These are phyloP conservation scores for Verticillium zaregamsianum DNA, from an alignment of 2,329 filamentous ascomycete genomes.

Conservation along the genomic window DNA sequence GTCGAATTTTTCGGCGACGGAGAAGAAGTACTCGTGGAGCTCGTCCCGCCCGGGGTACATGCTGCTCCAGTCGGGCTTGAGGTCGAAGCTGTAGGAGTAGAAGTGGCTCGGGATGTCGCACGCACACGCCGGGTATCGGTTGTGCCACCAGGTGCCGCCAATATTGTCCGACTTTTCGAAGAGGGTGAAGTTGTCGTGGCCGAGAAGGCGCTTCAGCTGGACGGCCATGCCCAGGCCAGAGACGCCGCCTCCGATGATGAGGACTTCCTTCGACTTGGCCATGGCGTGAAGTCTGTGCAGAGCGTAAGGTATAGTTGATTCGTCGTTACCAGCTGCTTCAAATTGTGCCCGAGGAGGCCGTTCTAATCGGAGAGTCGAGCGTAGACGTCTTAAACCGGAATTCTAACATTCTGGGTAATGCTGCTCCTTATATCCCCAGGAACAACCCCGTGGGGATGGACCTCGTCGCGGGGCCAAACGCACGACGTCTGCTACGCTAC, in stretches of 20 bases:
- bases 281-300: no score
- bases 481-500: no score
- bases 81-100: slow-evolving; percentile 22
- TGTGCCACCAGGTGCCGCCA: slow-evolving; percentile 16
- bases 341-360: no score
- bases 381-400: no score
- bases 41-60: slow-evolving; percentile 20
- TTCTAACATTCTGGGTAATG: background rate
- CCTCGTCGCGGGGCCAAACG: no score
- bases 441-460: no score
- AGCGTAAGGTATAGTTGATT: no score
- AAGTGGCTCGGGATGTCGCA: slow-evolving; percentile 15
- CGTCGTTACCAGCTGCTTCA: no score
- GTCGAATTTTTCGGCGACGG: slow-evolving; percentile 13
- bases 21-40: slow-evolving; percentile 18
- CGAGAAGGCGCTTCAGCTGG: slow-evolving; percentile 15
- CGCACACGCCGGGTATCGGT: slow-evolving; percentile 11
- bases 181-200: slow-evolving; percentile 16
- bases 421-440: background rate
- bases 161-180: slow-evolving; percentile 16
- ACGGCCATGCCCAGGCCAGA: slow-evolving; percentile 16
- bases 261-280: background rate
- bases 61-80: slow-evolving; percentile 21
- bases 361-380: no score
- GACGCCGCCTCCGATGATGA: slow-evolving; percentile 19